A percentile compares a stretch with the other conserved stretches of the same genome.
Evolutionary conservation across 176 grass and related monocot genomes (phyloP).

Genomic region (Cenchrus americanus): DNA sequence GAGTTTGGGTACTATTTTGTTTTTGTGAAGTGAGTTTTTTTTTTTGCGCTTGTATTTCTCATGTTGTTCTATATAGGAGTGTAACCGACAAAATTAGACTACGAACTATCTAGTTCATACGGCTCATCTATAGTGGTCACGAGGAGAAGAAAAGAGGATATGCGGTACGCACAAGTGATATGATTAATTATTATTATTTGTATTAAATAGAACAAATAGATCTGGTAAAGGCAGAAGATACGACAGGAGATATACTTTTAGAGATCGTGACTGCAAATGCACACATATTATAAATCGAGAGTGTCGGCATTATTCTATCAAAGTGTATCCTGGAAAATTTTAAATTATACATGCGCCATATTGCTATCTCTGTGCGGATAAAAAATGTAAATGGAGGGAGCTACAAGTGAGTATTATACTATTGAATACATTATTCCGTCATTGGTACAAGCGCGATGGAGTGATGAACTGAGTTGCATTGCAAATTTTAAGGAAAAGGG

Average conservation of each 20-base stretch:
- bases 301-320: background rate
- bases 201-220: conserved; percentile 13
- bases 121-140: conserved; percentile 1
- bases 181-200: conserved; percentile 12
- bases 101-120: background rate
- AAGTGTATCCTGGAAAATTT: background rate
- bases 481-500: background rate
- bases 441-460: background rate
- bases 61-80: conserved; percentile 9
- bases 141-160: conserved; percentile 9
- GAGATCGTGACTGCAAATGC: background rate
- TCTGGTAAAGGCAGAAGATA: conserved; percentile 21
- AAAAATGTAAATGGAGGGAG: conserved; percentile 1
- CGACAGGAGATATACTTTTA: conserved; percentile 32
- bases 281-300: conserved; percentile 18
- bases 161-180: conserved; percentile 5
- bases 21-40: too few species aligned
- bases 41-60: background rate
- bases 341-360: background rate
- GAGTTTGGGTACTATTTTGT: conserved; percentile 11
- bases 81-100: conserved; percentile 5
- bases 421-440: background rate
- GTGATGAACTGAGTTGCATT: background rate
- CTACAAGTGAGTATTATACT: background rate
- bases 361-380: background rate